Percentiles rank a stretch among this genome's conserved stretches.
Evolutionary conservation across 257 asterid species (phyloP).

Genomic region (Solanum tacnaense): DNA sequence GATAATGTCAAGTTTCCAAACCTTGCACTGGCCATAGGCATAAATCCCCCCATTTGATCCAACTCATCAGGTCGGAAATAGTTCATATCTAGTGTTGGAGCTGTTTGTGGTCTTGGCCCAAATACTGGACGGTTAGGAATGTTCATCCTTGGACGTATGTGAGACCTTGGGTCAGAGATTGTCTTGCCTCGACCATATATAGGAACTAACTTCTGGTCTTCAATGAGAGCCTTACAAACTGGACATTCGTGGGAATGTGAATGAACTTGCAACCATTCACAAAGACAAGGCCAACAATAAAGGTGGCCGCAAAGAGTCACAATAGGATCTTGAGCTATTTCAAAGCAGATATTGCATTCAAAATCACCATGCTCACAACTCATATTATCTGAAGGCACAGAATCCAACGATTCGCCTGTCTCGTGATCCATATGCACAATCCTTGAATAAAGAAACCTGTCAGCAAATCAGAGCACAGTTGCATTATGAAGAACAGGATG

Average conservation of each 20-base stretch:
- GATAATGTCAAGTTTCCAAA: constrained; percentile 56
- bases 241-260: constrained; percentile 87
- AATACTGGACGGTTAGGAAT: constrained; percentile 54
- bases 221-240: constrained; percentile 71
- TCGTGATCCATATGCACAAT: constrained; percentile 43
- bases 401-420: constrained; percentile 14
- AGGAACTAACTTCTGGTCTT: constrained; percentile 72
- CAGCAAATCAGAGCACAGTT: background rate
- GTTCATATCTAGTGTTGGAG: constrained; percentile 43
- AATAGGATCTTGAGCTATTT: constrained; percentile 76
- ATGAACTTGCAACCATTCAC: constrained; percentile 80
- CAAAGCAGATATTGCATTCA: constrained; percentile 90
- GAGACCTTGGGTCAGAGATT: constrained; percentile 38
- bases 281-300: constrained; percentile 97
- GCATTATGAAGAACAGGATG: background rate
- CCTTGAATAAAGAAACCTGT: constrained; percentile 6
- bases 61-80: constrained; percentile 36
- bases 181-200: constrained; percentile 81
- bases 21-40: constrained; percentile 61
- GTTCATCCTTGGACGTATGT: constrained; percentile 20
- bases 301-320: constrained; percentile 96
- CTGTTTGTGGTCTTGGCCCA: constrained; percentile 67
- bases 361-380: constrained; percentile 44
- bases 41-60: constrained; percentile 31
- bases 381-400: constrained; percentile 30